Percentiles rank a stretch among this genome's conserved stretches.
Conservation (phyloP, 2,329 filamentous ascomycete genomes). For the Epicoccum nigrum region DNA sequence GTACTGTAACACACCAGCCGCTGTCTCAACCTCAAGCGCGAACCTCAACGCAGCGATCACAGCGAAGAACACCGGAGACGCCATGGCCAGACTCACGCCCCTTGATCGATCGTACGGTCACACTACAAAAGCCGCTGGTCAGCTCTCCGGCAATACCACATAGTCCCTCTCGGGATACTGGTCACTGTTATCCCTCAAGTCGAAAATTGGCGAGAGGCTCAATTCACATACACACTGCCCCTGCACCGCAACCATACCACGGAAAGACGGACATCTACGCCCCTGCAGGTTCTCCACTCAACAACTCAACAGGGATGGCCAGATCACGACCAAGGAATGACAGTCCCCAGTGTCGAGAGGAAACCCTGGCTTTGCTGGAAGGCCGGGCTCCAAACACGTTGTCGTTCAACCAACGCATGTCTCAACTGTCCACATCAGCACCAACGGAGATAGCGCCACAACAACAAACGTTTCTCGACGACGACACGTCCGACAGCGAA, state of each 20-base stretch:
- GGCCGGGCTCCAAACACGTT: no score
- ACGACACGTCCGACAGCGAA: background rate
- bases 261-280: background rate
- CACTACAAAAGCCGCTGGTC: background rate
- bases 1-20: background rate
- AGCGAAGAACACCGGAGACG: background rate
- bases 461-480: background rate
- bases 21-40: slow-evolving; percentile 1
- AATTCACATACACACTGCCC: background rate
- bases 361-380: background rate
- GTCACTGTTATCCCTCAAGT: background rate
- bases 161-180: no score
- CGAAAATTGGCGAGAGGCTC: no score
- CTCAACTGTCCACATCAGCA: background rate
- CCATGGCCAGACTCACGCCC: background rate
- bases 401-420: slow-evolving; percentile 1
- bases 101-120: background rate
- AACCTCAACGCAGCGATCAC: background rate
- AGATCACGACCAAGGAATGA: background rate
- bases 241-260: background rate
- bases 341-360: background rate
- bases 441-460: background rate
- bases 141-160: no score
- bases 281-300: background rate
- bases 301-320: background rate